Percentiles rank a stretch among this genome's conserved stretches.
Conservation (phyloP, 2,329 filamentous ascomycete genomes). For the Colletotrichum tofieldiae region DNA sequence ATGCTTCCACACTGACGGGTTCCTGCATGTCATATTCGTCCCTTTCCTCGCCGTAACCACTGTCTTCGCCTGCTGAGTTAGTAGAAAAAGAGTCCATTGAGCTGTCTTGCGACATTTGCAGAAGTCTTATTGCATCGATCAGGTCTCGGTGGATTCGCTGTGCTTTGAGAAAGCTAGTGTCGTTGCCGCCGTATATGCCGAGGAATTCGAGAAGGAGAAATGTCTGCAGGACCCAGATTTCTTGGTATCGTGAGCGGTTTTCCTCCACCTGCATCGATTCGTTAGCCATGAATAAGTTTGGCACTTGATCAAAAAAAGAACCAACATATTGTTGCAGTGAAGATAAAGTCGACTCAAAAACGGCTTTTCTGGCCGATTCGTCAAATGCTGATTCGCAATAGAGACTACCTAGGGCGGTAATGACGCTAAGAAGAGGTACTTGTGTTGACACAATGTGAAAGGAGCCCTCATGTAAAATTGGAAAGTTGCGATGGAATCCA, state of each 20-base stretch:
- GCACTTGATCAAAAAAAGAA: background rate
- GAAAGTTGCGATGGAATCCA: conserved; percentile 27
- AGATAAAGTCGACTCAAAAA: conserved; percentile 25
- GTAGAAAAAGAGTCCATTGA: conserved; percentile 21
- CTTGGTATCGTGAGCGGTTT: conserved; percentile 33
- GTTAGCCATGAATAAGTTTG: background rate
- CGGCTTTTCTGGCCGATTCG: conserved; percentile 19
- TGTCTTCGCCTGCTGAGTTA: conserved; percentile 19
- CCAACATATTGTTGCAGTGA: conserved; percentile 31
- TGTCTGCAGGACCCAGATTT: conserved; percentile 31
- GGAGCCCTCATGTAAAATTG: conserved; percentile 21
- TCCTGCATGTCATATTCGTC: conserved; percentile 23
- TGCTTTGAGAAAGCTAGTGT: conserved; percentile 29
- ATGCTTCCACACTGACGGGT: conserved; percentile 23
- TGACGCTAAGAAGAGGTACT: conserved; percentile 26
- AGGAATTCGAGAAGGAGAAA: conserved; percentile 32
- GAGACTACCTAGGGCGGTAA: conserved; percentile 29
- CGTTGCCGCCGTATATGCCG: conserved; percentile 31
- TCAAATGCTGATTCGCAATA: conserved; percentile 25
- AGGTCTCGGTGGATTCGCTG: conserved; percentile 31
- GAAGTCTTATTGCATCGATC: conserved; percentile 26
- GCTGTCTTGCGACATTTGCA: conserved; percentile 32
- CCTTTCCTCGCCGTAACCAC: conserved; percentile 17
- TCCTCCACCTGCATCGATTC: conserved; percentile 8
- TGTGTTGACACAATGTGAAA: conserved; percentile 34